Percentiles rank a stretch among this genome's conserved stretches.
phyloP scores from a whole-genome alignment of 228 moss, liverwort and hornwort genomes.

The Sphagnum fallax region DNA sequence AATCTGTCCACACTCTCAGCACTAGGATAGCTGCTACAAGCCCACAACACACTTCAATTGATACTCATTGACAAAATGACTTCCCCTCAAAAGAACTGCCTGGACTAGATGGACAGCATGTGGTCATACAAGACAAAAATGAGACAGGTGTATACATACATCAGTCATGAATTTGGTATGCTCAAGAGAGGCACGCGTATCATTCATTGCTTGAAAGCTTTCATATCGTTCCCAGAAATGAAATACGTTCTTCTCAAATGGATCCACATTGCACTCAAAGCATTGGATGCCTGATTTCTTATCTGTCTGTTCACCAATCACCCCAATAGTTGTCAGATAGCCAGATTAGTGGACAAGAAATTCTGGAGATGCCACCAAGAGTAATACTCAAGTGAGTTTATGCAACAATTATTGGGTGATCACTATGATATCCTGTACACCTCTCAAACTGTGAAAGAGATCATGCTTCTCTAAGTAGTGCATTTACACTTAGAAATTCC shows the following conservation, averaged over 20 bases:
- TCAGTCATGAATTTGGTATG: conserved; percentile 83
- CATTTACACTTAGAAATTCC: background rate
- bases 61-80: no score
- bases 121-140: no score
- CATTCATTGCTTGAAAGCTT: conserved; percentile 79
- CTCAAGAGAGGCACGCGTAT: conserved; percentile 74
- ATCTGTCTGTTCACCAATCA: conserved; percentile 42
- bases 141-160: conserved; percentile 25
- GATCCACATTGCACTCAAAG: conserved; percentile 92
- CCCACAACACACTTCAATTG: no score
- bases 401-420: background rate
- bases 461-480: background rate
- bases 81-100: no score
- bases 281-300: conserved; percentile 68
- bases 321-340: background rate
- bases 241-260: conserved; percentile 78
- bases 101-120: no score
- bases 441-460: background rate
- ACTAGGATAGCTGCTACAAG: no score
- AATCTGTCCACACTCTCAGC: no score
- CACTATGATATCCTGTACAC: background rate
- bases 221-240: conserved; percentile 97
- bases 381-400: background rate
- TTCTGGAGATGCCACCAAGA: background rate
- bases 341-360: background rate